A percentile compares a stretch with the other conserved stretches of the same genome.
Conservation (phyloP, 352 stramenopile species). For the Discostella stelligera region DNA sequence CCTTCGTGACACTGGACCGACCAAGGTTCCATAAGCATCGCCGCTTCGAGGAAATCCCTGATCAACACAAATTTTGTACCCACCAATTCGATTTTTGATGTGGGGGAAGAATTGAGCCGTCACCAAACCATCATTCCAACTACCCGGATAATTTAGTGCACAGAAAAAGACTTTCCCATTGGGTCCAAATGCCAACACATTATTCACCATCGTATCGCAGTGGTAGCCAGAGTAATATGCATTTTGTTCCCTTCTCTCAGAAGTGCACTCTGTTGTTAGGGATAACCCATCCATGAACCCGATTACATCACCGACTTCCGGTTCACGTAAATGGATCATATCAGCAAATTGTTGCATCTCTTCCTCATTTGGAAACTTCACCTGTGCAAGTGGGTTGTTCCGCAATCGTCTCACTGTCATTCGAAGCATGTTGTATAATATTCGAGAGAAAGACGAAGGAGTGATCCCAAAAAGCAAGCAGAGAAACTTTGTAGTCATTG, state of each 20-base stretch:
- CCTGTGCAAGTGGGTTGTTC: background rate
- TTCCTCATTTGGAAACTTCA: constrained; percentile 8
- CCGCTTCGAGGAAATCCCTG: constrained; percentile 14
- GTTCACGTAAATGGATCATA: constrained; percentile 7
- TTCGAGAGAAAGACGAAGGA: background rate
- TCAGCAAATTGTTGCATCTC: constrained; percentile 17
- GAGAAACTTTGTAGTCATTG: constrained; percentile 5
- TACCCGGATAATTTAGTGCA: constrained; percentile 12
- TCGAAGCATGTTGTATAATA: constrained; percentile 7
- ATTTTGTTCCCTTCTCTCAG: constrained; percentile 1
- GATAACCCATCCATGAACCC: constrained; percentile 18
- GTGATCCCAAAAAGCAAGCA: constrained; percentile 24
- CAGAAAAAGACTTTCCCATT: constrained; percentile 20
- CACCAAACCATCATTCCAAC: constrained; percentile 8
- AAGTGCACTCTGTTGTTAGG: constrained; percentile 2
- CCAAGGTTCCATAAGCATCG: constrained; percentile 1
- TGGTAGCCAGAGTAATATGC: constrained; percentile 9
- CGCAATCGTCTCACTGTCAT: background rate
- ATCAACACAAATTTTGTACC: no score
- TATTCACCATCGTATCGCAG: constrained; percentile 20
- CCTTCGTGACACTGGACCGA: constrained; percentile 2
- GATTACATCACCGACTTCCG: constrained; percentile 9
- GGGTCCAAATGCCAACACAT: constrained; percentile 1
- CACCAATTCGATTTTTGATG: background rate
- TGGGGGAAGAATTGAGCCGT: constrained; percentile 9